Evolutionary conservation across 805 yeast genomes (phyloP), one percentile per base, ranked within the genome.

Genomic region (Pichia paraexigua): DNA sequence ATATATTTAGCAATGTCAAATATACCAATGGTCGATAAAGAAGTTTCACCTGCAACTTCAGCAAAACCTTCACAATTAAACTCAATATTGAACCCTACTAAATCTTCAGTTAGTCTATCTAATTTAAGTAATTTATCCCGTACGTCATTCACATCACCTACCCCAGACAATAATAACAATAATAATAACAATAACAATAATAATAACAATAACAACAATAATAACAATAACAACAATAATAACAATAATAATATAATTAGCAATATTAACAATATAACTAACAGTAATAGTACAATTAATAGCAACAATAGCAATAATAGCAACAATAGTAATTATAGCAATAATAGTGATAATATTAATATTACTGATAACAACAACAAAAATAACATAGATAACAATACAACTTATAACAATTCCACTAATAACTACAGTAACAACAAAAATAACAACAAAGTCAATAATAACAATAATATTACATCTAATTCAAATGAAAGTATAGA

Each of bases 1-100:
- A 7, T 24, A 24, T 35, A 35, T 7, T 3, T 10, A 5, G n/a
- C 39, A n/a, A 35, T 35, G 39, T 4, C 39, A 17, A 35, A 35
- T 6, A 17, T n/a, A 35, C 10, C 39, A 17, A 9, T 35, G 10
- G 11, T 17, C 12, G n/a, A 17, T n/a, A n/a, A 35, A 20, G 39
- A 35, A 5, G n/a, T 7, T 5, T 35, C 8, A 35, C 15, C 18
- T 15, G 4, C 37, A 10, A 20, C 8, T 27, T 8, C n/a, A 12
- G 12, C 22, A 11, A 46, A 24, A 24, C 46, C 48, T 11, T 22
- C 47, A 1, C 21, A 48, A 2, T 5, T 52, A 17, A 48, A 35
- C 8, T 52, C 52, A 17, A n/a, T 52, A 12, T 39, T 52, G 17
- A 52, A 52, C 28, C 55, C 52, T 28, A 37, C 55, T 8, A 43